These are phyloP conservation scores for Globisporangium radiosum DNA, from an alignment of 352 stramenopile genomes.

Conservation along the genomic window DNA sequence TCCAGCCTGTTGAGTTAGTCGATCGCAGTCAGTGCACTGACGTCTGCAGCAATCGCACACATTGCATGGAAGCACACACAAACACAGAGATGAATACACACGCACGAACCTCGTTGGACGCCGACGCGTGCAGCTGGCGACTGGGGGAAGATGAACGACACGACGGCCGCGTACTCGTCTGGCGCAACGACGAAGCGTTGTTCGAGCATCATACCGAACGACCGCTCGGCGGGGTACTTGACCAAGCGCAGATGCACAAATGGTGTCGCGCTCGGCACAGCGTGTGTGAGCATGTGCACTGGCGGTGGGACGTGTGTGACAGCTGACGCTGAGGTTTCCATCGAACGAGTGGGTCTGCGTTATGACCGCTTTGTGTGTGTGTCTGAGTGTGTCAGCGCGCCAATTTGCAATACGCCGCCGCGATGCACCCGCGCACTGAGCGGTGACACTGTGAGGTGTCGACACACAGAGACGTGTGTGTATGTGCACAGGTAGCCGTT, in stretches of 20 bases:
- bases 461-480: too few species aligned
- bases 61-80: background rate
- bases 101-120: constrained; percentile 31
- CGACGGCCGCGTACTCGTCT: constrained; percentile 27
- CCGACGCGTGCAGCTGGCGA: constrained; percentile 51
- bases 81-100: background rate
- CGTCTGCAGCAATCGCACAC: too few species aligned
- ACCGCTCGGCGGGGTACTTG: constrained; percentile 40
- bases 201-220: constrained; percentile 68
- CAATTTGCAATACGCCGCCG: too few species aligned
- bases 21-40: too few species aligned
- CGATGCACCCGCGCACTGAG: too few species aligned
- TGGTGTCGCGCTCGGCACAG: background rate
- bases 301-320: background rate
- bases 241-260: constrained; percentile 28
- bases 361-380: too few species aligned
- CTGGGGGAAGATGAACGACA: constrained; percentile 51
- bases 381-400: too few species aligned
- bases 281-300: background rate
- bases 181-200: constrained; percentile 16
- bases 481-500: too few species aligned
- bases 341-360: too few species aligned
- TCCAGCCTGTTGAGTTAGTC: constrained; percentile 21
- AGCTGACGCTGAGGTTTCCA: background rate
- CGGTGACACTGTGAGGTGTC: too few species aligned